Evolutionary conservation across 768 basidiomycete species (phyloP).

Genomic region (Rubroboletus satanas): DNA sequence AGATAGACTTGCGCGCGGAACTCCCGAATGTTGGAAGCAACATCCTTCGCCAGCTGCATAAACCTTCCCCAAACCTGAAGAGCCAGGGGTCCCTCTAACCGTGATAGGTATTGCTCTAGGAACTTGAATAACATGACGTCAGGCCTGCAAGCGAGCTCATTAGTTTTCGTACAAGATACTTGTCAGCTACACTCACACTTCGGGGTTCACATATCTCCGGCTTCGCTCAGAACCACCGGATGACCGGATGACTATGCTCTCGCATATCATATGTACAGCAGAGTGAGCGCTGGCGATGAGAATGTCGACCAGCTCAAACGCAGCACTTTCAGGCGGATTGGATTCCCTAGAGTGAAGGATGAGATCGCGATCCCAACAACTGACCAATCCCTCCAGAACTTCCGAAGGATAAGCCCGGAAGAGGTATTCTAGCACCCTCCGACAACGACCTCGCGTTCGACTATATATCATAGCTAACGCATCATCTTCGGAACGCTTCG

Average conservation of each 20-base stretch:
- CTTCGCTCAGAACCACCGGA: conserved; percentile 52
- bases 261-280: conserved; percentile 85
- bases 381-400: conserved; percentile 78
- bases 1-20: conserved; percentile 71
- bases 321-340: conserved; percentile 41
- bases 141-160: conserved; percentile 44
- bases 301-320: conserved; percentile 81
- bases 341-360: conserved; percentile 43
- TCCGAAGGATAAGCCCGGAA: conserved; percentile 79
- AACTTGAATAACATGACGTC: conserved; percentile 78
- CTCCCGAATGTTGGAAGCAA: conserved; percentile 59
- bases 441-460: conserved; percentile 65
- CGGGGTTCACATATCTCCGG: conserved; percentile 59
- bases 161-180: neutral
- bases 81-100: conserved; percentile 86
- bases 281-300: conserved; percentile 82
- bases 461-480: conserved; percentile 63
- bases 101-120: conserved; percentile 77
- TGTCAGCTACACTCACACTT: conserved; percentile 49
- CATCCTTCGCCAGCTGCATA: conserved; percentile 73
- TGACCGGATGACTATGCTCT: conserved; percentile 66
- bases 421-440: conserved; percentile 78
- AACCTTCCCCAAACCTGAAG: conserved; percentile 89
- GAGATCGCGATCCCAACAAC: conserved; percentile 70
- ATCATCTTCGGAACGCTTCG: conserved; percentile 58